A percentile compares a stretch with the other conserved stretches of the same genome.
phyloP scores from a whole-genome alignment of 2,329 filamentous ascomycete species.

The Aspergillus sp. region DNA sequence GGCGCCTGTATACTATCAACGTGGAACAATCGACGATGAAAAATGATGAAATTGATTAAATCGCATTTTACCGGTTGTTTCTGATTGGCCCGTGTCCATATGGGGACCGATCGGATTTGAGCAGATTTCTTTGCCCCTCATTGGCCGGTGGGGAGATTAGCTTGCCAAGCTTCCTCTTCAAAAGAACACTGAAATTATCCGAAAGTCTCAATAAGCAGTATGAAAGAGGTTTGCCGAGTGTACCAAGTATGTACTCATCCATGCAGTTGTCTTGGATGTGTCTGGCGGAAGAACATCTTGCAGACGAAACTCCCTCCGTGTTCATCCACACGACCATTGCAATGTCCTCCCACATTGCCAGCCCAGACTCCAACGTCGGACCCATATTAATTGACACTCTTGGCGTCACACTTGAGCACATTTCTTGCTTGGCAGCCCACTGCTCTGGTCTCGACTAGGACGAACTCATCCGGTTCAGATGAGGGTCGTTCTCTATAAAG shows the following conservation, averaged over 20 bases:
- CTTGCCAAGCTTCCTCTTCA: background rate
- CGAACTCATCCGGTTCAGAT: background rate
- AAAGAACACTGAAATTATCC: no score
- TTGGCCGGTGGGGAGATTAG: background rate
- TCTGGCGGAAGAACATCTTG: background rate
- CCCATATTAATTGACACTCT: background rate
- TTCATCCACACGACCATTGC: background rate
- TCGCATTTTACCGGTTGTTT: background rate
- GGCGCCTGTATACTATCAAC: no score
- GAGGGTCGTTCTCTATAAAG: background rate
- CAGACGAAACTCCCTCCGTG: background rate
- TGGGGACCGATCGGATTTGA: constrained; percentile 5
- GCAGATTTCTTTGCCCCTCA: no score
- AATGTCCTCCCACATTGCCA: no score
- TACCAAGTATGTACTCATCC: no score
- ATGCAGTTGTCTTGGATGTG: background rate
- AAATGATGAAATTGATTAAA: background rate
- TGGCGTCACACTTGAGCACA: constrained; percentile 11
- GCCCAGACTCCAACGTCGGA: background rate
- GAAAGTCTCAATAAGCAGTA: no score
- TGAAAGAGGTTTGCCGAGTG: no score
- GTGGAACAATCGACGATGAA: background rate
- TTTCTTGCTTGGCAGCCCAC: constrained; percentile 11
- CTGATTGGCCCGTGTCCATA: background rate
- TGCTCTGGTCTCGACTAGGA: background rate